Base-by-base conservation (phyloP, 139 green algal species). In the Eudorina sp. region DNA sequence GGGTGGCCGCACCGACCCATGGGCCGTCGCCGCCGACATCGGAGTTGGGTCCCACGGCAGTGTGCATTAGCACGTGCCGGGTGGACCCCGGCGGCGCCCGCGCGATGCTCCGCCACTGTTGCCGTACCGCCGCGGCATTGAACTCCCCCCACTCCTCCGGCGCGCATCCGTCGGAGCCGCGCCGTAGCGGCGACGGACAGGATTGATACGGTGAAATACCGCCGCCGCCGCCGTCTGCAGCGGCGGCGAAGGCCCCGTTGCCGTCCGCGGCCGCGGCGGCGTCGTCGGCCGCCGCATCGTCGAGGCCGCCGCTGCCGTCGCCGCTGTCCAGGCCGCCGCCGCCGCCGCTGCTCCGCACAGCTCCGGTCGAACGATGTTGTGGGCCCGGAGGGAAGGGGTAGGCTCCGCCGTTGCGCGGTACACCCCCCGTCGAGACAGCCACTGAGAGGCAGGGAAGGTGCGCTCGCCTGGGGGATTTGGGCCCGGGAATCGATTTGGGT, bases 71-170 rank as follows among this genome's bases (percentile, higher is more conserved):
- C 34, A 75, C n/a, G 38, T 75, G 66, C 3, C 66, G 66, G 14
- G 66, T 75, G 36, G 34, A 48, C 34, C n/a, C 66, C 1, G 66
- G 66, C 31, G 66, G 40, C 38, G 70, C 40, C 70, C 70, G 70
- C 3, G 36, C 40, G 3, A 79, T 36, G 70, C 38, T 79, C 40
- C 70, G 80, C 80, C 60, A 76, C 21, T 77, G 79, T 40, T 69
- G 79, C 9, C 75, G 48, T 23, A 27, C 75, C 14, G 48, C 75
- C 38, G 53, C 40, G 0, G 40, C 64, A 64, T 14, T 79, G n/a
- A 87, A 79, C 29, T 87, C 81, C 19, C 81, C 46, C 81, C 81
- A 87, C 45, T 87, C 81, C 45, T 87, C 40, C 62, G 31, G 31
- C n/a, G 13, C 13, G 46, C 51, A 48, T 5, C 34, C 48, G 29